Evolutionary conservation across 2,329 filamentous ascomycete species (phyloP).

Genomic region (Emericellopsis cladophorae): DNA sequence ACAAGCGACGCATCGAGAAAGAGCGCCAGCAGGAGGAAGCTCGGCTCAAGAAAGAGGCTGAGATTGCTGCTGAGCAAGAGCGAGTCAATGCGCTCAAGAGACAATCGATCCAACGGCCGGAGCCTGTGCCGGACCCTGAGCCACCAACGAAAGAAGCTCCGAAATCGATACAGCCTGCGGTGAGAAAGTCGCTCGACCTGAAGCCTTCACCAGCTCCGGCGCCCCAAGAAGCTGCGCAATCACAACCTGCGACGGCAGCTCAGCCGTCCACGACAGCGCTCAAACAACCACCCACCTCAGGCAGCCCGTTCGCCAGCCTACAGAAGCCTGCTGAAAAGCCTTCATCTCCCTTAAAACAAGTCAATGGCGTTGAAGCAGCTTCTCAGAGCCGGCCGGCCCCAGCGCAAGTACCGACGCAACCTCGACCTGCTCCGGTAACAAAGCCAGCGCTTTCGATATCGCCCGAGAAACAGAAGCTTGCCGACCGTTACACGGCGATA

Average conservation of each 20-base stretch:
- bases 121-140: constrained; percentile 14
- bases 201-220: constrained; percentile 2
- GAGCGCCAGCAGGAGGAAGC: constrained; percentile 32
- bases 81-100: constrained; percentile 32
- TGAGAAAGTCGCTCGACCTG: neutral
- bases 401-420: constrained; percentile 4
- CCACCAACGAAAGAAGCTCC: constrained; percentile 4
- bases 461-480: constrained; percentile 3
- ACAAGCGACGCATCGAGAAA: constrained; percentile 26
- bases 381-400: constrained; percentile 8
- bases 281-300: neutral
- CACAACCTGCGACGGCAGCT: neutral
- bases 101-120: constrained; percentile 29
- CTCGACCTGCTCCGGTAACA: neutral
- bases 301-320: neutral
- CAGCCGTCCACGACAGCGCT: neutral
- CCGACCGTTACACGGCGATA: constrained; percentile 40
- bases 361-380: neutral
- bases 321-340: neutral
- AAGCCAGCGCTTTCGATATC: constrained; percentile 2
- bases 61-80: constrained; percentile 31
- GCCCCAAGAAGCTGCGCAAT: neutral
- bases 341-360: neutral
- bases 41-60: constrained; percentile 27
- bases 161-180: constrained; percentile 3